Evolutionary conservation across 257 asterid genomes (phyloP), one percentile per base, ranked within the genome.

Genomic region (Handroanthus guayacan): DNA sequence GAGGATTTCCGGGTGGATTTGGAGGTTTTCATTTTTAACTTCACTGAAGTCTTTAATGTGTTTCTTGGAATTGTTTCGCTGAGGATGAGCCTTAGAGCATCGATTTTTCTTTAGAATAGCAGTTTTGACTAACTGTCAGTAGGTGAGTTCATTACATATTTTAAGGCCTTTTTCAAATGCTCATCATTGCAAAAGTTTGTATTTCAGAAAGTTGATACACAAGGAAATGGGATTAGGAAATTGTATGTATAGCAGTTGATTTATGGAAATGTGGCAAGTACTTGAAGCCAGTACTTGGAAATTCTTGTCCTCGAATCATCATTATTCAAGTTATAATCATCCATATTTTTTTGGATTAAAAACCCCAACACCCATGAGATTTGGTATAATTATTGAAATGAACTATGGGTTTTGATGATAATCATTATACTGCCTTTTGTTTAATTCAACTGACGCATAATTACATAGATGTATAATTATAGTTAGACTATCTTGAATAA

Each of bases 1-100:
- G 97, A 41, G 97, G 97, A 1, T 92, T 88, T 80, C 94, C 94
- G 0, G 91, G 92, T 55, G 96, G 94, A 38, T 87, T 85, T 71
- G 96, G 91, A 38, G 95, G 93, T 50, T 89, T 92, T 78, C 87
- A 89, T 47, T 91, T 91, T 78, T 91, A 84, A 88, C 68, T 76
- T 62, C 13, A 0, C 13, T 31, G 14, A 52, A n/a, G 58, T 50
- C 16, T 38, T 67, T 12, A 62, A 47, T 62, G 57, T 55, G 58
- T 56, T 75, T 62, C 55, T 47, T 39, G 17, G 25, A 68, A 51
- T 25, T 62, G 71, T 55, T 74, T 80, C 50, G 57, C 37, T 9
- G 64, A 54, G 44, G 72, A 69, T 70, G 73, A 56, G 43, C 17
- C 47, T 4, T 14, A 50, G 62, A 39, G 54, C 63, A 58, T 69